Evolutionary conservation across 2,329 filamentous ascomycete genomes (phyloP).

Genomic region (Ambrosiella cleistominuta): DNA sequence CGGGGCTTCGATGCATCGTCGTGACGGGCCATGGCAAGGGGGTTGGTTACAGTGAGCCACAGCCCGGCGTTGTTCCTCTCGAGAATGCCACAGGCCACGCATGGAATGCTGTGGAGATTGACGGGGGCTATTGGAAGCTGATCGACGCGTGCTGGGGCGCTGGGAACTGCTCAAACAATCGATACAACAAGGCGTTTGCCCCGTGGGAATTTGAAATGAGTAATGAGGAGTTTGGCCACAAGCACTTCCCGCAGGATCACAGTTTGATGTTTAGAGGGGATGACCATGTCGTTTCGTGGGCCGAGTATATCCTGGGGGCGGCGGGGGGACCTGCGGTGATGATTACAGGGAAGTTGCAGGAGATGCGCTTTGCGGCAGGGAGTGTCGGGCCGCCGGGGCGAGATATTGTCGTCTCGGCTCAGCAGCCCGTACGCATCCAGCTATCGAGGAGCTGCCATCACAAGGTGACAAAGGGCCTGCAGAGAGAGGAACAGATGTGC

Average conservation of each 20-base stretch:
- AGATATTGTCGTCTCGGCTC: conserved; percentile 42
- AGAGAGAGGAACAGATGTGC: background rate
- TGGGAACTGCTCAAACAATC: conserved; percentile 40
- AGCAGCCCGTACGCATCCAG: conserved; percentile 52
- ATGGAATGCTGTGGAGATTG: conserved; percentile 85
- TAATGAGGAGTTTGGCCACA: conserved; percentile 67
- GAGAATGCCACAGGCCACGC: conserved; percentile 52
- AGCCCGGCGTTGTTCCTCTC: conserved; percentile 47
- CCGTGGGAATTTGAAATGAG: conserved; percentile 40
- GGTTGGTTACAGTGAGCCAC: conserved; percentile 48
- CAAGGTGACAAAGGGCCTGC: conserved; percentile 7
- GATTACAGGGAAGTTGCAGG: conserved; percentile 27
- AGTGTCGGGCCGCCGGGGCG: conserved; percentile 37
- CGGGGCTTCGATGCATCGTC: conserved; percentile 61
- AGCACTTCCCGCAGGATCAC: conserved; percentile 58
- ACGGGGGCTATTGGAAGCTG: conserved; percentile 77
- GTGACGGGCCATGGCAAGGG: conserved; percentile 75
- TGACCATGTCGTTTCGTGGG: conserved; percentile 52
- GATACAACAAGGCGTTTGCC: conserved; percentile 52
- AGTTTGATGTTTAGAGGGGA: conserved; percentile 59
- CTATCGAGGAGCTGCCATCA: conserved; percentile 68
- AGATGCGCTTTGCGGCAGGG: conserved; percentile 35
- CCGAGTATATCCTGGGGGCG: conserved; percentile 59
- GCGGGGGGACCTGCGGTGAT: conserved; percentile 29
- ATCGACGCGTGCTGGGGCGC: conserved; percentile 90